Evolutionary conservation across 2,329 filamentous ascomycete species (phyloP).

Genomic region (Cytospora mali): DNA sequence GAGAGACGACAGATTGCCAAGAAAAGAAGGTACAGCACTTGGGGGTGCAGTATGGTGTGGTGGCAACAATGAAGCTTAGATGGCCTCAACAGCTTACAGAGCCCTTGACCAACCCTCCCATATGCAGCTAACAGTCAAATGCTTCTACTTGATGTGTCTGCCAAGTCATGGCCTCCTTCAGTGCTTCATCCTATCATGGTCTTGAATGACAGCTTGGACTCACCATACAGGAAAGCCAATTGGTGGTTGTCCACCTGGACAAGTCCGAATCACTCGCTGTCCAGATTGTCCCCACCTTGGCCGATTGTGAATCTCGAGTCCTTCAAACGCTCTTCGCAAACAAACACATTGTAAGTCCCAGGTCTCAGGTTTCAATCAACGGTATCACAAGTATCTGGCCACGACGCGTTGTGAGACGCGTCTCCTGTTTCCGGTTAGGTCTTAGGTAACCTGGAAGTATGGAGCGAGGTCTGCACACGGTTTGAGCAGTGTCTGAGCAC

Average conservation of each 20-base stretch:
- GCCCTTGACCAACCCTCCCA: background rate
- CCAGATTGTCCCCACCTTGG: background rate
- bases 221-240: background rate
- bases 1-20: background rate
- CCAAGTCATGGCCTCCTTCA: background rate
- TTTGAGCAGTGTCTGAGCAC: background rate
- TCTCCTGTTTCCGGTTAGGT: constrained; percentile 7
- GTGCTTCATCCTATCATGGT: background rate
- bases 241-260: too few relatives aligned
- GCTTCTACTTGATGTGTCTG: background rate
- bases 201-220: background rate
- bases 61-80: background rate
- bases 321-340: background rate
- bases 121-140: background rate
- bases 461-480: background rate
- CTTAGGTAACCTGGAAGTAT: background rate
- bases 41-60: background rate
- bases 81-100: background rate
- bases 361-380: background rate
- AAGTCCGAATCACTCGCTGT: background rate
- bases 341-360: background rate
- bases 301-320: background rate
- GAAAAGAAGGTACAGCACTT: background rate
- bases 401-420: constrained; percentile 11
- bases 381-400: background rate